Conservation (phyloP, 768 basidiomycete genomes). For the Leccinum fibrillosum region DNA sequence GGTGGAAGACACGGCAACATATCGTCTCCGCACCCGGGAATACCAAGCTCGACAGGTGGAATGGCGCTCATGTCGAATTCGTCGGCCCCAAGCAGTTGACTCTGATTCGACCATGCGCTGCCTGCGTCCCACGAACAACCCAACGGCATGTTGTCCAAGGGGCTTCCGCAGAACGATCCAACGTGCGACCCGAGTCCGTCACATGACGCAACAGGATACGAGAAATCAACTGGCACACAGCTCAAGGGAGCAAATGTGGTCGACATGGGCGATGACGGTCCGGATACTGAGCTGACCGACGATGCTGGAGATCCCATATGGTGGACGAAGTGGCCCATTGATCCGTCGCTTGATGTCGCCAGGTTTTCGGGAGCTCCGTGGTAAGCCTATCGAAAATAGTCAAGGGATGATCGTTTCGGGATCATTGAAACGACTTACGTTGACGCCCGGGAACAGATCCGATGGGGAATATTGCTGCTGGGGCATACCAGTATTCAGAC, state of each 20-base stretch:
- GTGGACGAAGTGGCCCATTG: conserved; percentile 39
- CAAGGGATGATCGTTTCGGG: conserved; percentile 5
- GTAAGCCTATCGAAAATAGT: conserved; percentile 35
- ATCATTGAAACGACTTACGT: conserved; percentile 36
- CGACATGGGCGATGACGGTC: conserved; percentile 49
- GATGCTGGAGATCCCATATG: conserved; percentile 51
- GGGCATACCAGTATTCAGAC: conserved; percentile 41
- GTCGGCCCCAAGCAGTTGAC: conserved; percentile 45
- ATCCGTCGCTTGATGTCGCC: conserved; percentile 37
- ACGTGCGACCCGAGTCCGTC: conserved; percentile 10
- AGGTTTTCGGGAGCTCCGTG: conserved; percentile 47
- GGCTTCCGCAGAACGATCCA: conserved; percentile 17
- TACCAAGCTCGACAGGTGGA: conserved; percentile 59
- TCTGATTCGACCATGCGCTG: conserved; percentile 34
- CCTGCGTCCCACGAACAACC: conserved; percentile 33
- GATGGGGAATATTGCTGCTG: conserved; percentile 36
- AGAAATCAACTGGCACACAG: conserved; percentile 17
- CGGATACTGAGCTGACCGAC: conserved; percentile 44
- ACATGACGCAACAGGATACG: conserved; percentile 20
- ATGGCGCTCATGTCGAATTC: conserved; percentile 69
- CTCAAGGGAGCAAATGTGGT: conserved; percentile 47
- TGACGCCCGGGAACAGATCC: conserved; percentile 28
- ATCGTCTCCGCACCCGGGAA: conserved; percentile 43
- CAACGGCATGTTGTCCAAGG: conserved; percentile 26
- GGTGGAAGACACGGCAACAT: conserved; percentile 9